Percentiles rank a stretch among this genome's conserved stretches.
Conservation (phyloP, 495 filamentous ascomycete genomes). For the Hypoxylon rickii region DNA sequence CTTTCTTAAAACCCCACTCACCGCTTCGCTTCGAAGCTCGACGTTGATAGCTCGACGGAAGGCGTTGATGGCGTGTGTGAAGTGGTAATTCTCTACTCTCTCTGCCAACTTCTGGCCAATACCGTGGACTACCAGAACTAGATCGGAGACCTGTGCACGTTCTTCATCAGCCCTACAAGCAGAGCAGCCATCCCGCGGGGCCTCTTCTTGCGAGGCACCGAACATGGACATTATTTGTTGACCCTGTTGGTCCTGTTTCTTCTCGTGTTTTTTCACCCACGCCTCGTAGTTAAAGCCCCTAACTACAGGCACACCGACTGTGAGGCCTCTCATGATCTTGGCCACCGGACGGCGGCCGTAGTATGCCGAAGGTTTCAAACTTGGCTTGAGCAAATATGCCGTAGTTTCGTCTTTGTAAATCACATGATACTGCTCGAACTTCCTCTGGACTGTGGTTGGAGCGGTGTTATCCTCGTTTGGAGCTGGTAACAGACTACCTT, state of each 20-base stretch:
- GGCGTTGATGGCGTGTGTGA: conserved; percentile 91
- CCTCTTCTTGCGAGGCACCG: conserved; percentile 33
- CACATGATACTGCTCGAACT: conserved; percentile 72
- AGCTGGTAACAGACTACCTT: conserved; percentile 51
- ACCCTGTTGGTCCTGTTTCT: conserved; percentile 36
- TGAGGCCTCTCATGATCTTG: conserved; percentile 80
- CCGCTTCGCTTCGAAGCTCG: conserved; percentile 72
- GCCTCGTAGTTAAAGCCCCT: conserved; percentile 78
- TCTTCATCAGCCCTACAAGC: conserved; percentile 62
- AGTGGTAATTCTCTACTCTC: conserved; percentile 92
- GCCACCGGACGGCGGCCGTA: conserved; percentile 76
- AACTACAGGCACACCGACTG: conserved; percentile 83
- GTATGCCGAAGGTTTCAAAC: conserved; percentile 76
- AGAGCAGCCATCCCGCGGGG: conserved; percentile 47
- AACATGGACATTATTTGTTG: conserved; percentile 39
- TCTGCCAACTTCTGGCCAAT: conserved; percentile 98
- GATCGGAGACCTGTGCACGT: conserved; percentile 76
- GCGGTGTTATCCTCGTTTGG: conserved; percentile 44
- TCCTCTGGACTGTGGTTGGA: conserved; percentile 39
- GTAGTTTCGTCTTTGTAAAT: conserved; percentile 77
- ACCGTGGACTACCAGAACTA: conserved; percentile 89
- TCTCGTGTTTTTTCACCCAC: conserved; percentile 76
- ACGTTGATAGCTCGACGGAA: conserved; percentile 87
- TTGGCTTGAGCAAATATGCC: conserved; percentile 81
- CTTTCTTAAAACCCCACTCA: conserved; percentile 73